Evolutionary conservation across 441 rosid species (phyloP).

Genomic region (Theobroma grandiflorum): DNA sequence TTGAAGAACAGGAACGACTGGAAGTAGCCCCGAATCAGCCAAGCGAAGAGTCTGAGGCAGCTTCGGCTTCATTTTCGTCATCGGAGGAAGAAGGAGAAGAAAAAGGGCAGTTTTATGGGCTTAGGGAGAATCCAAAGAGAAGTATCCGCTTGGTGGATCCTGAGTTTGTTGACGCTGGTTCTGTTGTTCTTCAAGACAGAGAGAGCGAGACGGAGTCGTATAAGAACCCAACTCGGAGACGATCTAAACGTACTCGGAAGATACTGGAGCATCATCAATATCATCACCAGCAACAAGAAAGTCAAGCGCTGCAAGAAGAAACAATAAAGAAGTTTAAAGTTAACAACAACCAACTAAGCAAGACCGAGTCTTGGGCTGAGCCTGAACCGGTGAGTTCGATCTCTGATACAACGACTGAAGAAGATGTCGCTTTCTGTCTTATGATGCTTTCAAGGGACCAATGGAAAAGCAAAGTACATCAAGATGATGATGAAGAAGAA

Average conservation of each 20-base stretch:
- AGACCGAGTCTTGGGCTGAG: constrained; percentile 53
- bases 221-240: constrained; percentile 69
- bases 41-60: constrained; percentile 47
- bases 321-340: constrained; percentile 46
- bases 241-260: constrained; percentile 72
- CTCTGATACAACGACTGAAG: constrained; percentile 70
- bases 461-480: constrained; percentile 50
- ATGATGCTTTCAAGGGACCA: constrained; percentile 72
- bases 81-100: constrained; percentile 37
- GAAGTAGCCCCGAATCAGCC: constrained; percentile 38
- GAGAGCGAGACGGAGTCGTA: constrained; percentile 90
- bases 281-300: constrained; percentile 26
- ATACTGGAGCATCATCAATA: constrained; percentile 35
- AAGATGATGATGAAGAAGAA: constrained; percentile 35
- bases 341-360: constrained; percentile 44
- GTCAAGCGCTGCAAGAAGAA: constrained; percentile 31
- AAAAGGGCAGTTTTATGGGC: constrained; percentile 44
- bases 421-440: constrained; percentile 76
- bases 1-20: constrained; percentile 28
- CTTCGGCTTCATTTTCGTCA: constrained; percentile 42
- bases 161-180: constrained; percentile 59
- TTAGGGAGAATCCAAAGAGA: constrained; percentile 67
- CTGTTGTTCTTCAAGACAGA: constrained; percentile 66
- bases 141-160: constrained; percentile 67
- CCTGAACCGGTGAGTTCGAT: constrained; percentile 73